These are phyloP conservation scores for Colletotrichum filicis DNA, from an alignment of 2,329 filamentous ascomycete genomes.

Conservation along the genomic window DNA sequence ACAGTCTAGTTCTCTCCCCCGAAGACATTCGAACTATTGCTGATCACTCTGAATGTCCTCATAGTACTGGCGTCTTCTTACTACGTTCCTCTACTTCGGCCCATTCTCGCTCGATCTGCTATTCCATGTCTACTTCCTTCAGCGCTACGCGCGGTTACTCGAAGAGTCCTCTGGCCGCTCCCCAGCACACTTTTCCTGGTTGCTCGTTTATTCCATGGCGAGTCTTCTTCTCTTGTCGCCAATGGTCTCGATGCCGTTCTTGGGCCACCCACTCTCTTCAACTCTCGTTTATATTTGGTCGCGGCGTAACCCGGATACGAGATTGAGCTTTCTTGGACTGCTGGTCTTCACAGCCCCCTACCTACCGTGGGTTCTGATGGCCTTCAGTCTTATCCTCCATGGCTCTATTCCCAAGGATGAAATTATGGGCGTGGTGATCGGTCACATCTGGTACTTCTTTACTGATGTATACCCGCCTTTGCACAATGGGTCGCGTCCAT, in stretches of 20 bases:
- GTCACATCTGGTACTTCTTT: constrained; percentile 98
- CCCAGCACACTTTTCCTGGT: constrained; percentile 94
- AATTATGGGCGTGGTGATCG: constrained; percentile 93
- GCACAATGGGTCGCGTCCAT: constrained; percentile 83
- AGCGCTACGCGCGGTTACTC: constrained; percentile 93
- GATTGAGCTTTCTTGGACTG: constrained; percentile 88
- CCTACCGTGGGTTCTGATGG: constrained; percentile 94
- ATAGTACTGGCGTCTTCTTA: constrained; percentile 96
- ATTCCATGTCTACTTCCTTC: constrained; percentile 98
- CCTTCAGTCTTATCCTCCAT: constrained; percentile 91
- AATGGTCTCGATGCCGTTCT: constrained; percentile 89
- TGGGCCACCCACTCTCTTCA: constrained; percentile 92
- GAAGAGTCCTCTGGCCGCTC: constrained; percentile 95
- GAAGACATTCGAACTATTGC: background rate
- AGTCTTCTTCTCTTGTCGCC: constrained; percentile 86
- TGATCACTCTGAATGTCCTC: constrained; percentile 21
- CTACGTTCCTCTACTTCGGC: constrained; percentile 97
- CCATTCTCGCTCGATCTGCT: constrained; percentile 93
- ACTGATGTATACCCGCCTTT: constrained; percentile 95
- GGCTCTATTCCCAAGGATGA: constrained; percentile 93
- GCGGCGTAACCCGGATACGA: constrained; percentile 89
- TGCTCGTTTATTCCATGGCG: constrained; percentile 85
- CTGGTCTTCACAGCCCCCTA: constrained; percentile 94
- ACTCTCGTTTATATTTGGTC: constrained; percentile 99
- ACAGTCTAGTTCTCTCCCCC: background rate